Base-by-base conservation (phyloP, 192 early-diverging fungal genomes). In the Entomortierella parvispora region DNA sequence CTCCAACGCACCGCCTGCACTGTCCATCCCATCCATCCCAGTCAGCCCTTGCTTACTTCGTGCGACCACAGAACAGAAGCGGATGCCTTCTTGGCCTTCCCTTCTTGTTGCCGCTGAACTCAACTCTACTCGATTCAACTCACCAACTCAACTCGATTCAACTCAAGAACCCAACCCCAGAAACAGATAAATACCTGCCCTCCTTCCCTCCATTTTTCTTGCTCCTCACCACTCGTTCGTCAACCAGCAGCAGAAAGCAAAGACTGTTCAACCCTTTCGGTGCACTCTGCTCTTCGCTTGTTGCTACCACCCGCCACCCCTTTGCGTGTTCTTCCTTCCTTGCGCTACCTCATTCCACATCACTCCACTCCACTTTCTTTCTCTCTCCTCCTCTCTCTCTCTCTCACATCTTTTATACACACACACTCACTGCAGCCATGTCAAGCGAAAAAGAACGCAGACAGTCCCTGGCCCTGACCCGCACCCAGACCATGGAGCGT, bases 401-500 rank as follows among this genome's bases (percentile, higher is more conserved):
- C 40, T 59, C 17, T 2, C 32, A 29, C 31, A 29, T 22, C 20
- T 28, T 22, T 20, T 18, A 32, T 17, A 65, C 22, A 48, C 43
- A 22, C n/a, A 48, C 32, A 64, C 32, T 9, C 42, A 44, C 32
- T 28, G 4, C 14, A 20, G 22, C 17, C 4, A 77, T 77, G 74
- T n/a, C 65, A 23, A 23, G 23, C 44, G 65, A 77, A 34, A 77
- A 77, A 58, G 74, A 77, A 37, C 40, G 50, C 43, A 31, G 61
- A 62, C 68, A 77, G 63, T 77, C 74, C 26, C 65, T 68, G 17
- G 74, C 65, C 7, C 29, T 77, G 25, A 60, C 62, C 25, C 65
- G 74, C 17, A 77, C 65, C 54, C 74, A 68, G 43, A 77, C 74
- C 44, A 48, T 77, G 58, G 74, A 77, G 61, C 74, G 74, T 32